Conservation (phyloP, 768 basidiomycete genomes). For the Suillus plorans region DNA sequence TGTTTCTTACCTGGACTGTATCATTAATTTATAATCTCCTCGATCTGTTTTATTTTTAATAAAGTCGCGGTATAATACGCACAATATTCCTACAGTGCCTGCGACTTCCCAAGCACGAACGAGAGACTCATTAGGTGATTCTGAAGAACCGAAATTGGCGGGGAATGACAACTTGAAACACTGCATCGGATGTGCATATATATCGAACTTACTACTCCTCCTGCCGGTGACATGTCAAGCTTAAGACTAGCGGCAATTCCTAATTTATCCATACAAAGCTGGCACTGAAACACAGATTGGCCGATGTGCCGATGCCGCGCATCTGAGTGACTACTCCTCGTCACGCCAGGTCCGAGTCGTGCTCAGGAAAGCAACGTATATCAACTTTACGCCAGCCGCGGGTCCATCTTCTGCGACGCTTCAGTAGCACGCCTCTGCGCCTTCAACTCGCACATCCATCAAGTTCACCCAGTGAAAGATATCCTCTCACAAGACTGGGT, state of each 20-base stretch:
- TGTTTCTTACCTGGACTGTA: neutral
- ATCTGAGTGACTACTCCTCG: conserved; percentile 13
- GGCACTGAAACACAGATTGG: neutral
- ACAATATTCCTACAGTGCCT: neutral
- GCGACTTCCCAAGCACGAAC: neutral
- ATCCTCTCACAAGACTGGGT: conserved; percentile 30
- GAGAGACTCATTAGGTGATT: neutral
- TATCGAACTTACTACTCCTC: too few relatives aligned
- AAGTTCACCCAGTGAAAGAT: conserved; percentile 32
- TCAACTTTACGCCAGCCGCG: conserved; percentile 20
- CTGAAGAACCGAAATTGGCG: neutral
- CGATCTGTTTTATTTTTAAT: neutral
- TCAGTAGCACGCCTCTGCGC: conserved; percentile 65
- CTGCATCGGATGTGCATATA: neutral
- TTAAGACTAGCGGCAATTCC: neutral
- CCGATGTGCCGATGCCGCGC: neutral
- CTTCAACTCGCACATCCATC: conserved; percentile 50
- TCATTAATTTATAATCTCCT: neutral
- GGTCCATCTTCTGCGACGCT: conserved; percentile 35
- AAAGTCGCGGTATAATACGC: neutral
- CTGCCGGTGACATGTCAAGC: too few relatives aligned
- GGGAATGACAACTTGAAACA: neutral
- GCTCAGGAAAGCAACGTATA: conserved; percentile 4
- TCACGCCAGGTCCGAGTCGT: conserved; percentile 16
- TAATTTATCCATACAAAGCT: neutral